phyloP scores from a whole-genome alignment of 768 basidiomycete genomes.

The Tricholoma hemisulphureum region DNA sequence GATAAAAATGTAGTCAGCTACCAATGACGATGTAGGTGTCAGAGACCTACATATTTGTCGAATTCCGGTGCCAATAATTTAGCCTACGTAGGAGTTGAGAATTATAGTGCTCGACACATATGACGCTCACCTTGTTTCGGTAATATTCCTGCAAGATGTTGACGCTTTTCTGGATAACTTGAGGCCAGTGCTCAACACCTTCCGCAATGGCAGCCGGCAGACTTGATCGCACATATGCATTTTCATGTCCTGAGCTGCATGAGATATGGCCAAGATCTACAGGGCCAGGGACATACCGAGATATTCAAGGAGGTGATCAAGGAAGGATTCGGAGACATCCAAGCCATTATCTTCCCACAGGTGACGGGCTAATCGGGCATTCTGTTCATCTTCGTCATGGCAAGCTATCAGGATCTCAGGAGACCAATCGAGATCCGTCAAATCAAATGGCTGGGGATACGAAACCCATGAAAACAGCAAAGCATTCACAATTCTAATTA shows the following conservation, averaged over 20 bases:
- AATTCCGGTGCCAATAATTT: slow-evolving; percentile 88
- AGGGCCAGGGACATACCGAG: slow-evolving; percentile 53
- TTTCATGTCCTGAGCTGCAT: slow-evolving; percentile 60
- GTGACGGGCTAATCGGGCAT: slow-evolving; percentile 72
- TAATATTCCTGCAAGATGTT: slow-evolving; percentile 66
- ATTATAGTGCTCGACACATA: background rate
- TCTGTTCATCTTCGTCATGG: slow-evolving; percentile 87
- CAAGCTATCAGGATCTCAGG: slow-evolving; percentile 83
- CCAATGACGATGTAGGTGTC: background rate
- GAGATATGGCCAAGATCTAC: background rate
- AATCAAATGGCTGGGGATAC: slow-evolving; percentile 73
- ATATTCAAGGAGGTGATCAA: slow-evolving; percentile 57
- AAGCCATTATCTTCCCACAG: slow-evolving; percentile 97
- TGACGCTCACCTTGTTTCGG: slow-evolving; percentile 66
- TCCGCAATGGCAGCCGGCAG: slow-evolving; percentile 72
- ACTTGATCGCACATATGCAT: slow-evolving; percentile 75
- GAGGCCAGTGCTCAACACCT: slow-evolving; percentile 71
- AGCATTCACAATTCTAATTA: background rate
- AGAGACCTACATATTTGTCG: slow-evolving; percentile 77
- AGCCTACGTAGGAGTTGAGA: slow-evolving; percentile 45
- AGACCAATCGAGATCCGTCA: slow-evolving; percentile 94
- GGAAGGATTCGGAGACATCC: slow-evolving; percentile 71
- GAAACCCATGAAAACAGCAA: slow-evolving; percentile 1
- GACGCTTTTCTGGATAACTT: slow-evolving; percentile 47
- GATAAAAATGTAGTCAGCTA: slow-evolving; percentile 2